These are phyloP conservation scores for Lodderomyces margitis DNA, from an alignment of 1,139 yeast genomes.

Conservation along the genomic window DNA sequence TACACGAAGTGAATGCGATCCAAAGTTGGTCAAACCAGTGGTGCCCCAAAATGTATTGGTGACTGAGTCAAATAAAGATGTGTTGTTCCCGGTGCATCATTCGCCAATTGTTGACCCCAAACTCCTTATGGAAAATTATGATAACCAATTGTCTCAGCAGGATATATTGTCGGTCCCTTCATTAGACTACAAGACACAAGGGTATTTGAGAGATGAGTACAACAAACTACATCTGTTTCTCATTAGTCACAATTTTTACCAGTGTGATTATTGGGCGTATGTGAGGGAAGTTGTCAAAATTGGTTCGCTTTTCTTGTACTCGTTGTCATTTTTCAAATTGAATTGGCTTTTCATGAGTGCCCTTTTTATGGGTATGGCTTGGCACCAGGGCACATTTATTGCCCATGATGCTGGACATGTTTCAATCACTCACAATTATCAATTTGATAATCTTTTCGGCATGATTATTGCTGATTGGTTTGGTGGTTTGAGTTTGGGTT, in stretches of 20 bases:
- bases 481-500: constrained; percentile 88
- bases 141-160: constrained; percentile 48
- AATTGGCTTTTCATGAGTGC: constrained; percentile 59
- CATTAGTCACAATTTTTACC: constrained; percentile 58
- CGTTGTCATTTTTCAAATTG: constrained; percentile 49
- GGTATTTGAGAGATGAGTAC: constrained; percentile 53
- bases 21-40: constrained; percentile 37
- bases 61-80: constrained; percentile 33
- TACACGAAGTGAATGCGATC: neutral
- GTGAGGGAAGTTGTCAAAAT: constrained; percentile 66
- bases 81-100: constrained; percentile 31
- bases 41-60: constrained; percentile 50
- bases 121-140: constrained; percentile 53
- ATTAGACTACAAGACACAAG: constrained; percentile 68
- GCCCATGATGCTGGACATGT: constrained; percentile 92
- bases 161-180: constrained; percentile 61
- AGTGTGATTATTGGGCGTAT: constrained; percentile 74
- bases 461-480: constrained; percentile 70
- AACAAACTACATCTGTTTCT: constrained; percentile 57
- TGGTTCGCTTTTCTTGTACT: constrained; percentile 46
- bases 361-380: constrained; percentile 64
- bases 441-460: constrained; percentile 74
- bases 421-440: constrained; percentile 77
- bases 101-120: constrained; percentile 52
- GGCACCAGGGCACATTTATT: constrained; percentile 89